These are phyloP conservation scores for Beta vulgaris DNA, from an alignment of 148 eudicot genomes.

Conservation along the genomic window DNA sequence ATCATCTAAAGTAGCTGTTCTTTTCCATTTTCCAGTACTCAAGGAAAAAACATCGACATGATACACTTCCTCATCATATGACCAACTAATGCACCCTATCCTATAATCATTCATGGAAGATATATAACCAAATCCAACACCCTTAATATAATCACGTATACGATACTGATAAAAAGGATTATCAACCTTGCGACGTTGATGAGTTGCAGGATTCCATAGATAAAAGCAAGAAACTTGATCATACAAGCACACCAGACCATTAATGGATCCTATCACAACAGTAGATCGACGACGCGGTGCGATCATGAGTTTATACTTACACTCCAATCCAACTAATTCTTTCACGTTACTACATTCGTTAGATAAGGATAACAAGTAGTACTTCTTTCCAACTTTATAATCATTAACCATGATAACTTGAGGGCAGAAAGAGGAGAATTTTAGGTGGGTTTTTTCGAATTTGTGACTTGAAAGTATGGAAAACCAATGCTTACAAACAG, in stretches of 20 bases:
- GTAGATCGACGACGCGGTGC: neutral
- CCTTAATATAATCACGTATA: neutral
- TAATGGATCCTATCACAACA: slow-evolving; percentile 21
- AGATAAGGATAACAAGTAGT: neutral
- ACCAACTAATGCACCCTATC: slow-evolving; percentile 16
- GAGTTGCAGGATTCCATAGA: slow-evolving; percentile 26
- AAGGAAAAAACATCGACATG: slow-evolving; percentile 16
- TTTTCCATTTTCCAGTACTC: slow-evolving; percentile 22
- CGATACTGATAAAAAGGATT: neutral
- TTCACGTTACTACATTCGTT: neutral
- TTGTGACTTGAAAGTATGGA: slow-evolving; percentile 16
- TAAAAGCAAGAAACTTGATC: neutral
- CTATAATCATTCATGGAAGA: slow-evolving; percentile 17
- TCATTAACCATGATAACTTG: slow-evolving; percentile 11
- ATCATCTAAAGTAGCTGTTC: slow-evolving; percentile 13
- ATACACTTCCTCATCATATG: neutral
- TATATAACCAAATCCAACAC: slow-evolving; percentile 28
- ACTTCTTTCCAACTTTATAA: neutral
- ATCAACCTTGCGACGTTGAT: neutral
- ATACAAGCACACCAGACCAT: slow-evolving; percentile 28
- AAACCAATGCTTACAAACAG: slow-evolving; percentile 20
- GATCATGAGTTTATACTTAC: neutral
- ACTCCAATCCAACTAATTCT: slow-evolving; percentile 3
- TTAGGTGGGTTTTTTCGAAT: slow-evolving; percentile 25
- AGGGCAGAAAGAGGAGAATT: neutral